Evolutionary conservation across 495 filamentous ascomycete species (phyloP).

Genomic region (Wilcoxina mikolae): DNA sequence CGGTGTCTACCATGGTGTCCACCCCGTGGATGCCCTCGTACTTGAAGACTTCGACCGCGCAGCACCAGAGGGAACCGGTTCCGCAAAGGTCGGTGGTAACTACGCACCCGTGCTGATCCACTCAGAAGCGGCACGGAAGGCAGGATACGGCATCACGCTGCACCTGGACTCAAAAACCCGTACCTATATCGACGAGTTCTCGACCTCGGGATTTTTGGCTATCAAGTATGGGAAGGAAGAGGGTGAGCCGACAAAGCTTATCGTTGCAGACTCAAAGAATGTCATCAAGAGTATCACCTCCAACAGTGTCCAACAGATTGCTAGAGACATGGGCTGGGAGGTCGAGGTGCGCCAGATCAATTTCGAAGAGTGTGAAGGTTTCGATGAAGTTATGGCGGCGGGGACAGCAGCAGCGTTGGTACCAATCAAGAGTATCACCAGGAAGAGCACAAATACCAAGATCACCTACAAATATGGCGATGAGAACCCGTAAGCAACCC

Average conservation of each 20-base stretch:
- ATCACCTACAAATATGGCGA: conserved; percentile 19
- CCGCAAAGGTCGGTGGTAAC: conserved; percentile 63
- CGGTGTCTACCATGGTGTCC: conserved; percentile 75
- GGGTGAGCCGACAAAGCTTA: conserved; percentile 48
- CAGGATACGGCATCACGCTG: conserved; percentile 73
- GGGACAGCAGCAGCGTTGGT: conserved; percentile 87
- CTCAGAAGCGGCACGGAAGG: conserved; percentile 55
- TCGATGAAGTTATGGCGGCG: conserved; percentile 77
- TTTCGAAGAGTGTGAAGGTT: conserved; percentile 53
- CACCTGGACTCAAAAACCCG: conserved; percentile 70
- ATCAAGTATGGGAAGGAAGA: conserved; percentile 39
- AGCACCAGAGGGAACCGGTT: conserved; percentile 57
- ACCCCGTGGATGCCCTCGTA: conserved; percentile 65
- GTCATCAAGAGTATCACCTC: conserved; percentile 75
- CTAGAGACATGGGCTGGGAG: conserved; percentile 44
- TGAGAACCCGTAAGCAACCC: conserved; percentile 6
- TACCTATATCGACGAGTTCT: conserved; percentile 78
- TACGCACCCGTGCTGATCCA: conserved; percentile 70
- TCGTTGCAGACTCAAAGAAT: conserved; percentile 64
- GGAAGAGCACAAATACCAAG: conserved; percentile 36
- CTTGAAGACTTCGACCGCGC: conserved; percentile 64
- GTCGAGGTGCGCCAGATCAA: conserved; percentile 42
- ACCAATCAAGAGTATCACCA: conserved; percentile 75
- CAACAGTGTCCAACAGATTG: conserved; percentile 55
- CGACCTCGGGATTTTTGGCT: conserved; percentile 72